phyloP scores from a whole-genome alignment of 768 basidiomycete species.

The Trametes sanguinea region DNA sequence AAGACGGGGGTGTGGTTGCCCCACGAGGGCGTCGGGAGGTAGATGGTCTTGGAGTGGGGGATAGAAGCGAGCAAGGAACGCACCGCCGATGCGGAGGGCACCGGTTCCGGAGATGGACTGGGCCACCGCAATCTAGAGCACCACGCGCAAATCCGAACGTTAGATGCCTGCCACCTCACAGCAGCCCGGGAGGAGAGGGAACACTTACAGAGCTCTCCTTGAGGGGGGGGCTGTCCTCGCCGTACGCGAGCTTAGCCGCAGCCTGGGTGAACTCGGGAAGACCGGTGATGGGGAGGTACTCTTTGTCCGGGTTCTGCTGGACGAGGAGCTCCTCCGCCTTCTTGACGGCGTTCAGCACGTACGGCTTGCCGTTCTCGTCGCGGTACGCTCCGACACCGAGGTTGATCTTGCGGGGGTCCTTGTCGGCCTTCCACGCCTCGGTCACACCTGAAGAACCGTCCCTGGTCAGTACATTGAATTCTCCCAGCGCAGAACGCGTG shows the following conservation, averaged over 20 bases:
- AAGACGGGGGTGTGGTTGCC: conserved; percentile 95
- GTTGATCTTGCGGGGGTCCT: conserved; percentile 91
- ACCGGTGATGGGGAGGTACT: conserved; percentile 96
- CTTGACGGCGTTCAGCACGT: conserved; percentile 85
- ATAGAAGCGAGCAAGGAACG: conserved; percentile 90
- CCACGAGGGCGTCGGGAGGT: conserved; percentile 94
- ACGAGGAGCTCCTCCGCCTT: conserved; percentile 83
- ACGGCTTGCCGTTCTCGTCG: conserved; percentile 93
- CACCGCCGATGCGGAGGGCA: conserved; percentile 92
- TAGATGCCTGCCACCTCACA: conserved; percentile 7
- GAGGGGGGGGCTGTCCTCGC: conserved; percentile 73
- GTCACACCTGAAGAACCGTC: conserved; percentile 61
- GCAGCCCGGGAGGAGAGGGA: background rate
- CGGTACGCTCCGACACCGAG: conserved; percentile 97
- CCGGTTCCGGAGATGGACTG: conserved; percentile 99
- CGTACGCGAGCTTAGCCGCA: conserved; percentile 90
- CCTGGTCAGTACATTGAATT: conserved; percentile 6
- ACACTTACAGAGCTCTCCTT: conserved; percentile 68
- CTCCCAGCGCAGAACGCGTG: background rate
- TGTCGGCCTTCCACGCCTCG: conserved; percentile 97
- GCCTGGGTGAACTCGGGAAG: conserved; percentile 81
- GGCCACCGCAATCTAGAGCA: conserved; percentile 70
- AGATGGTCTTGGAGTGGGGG: conserved; percentile 83
- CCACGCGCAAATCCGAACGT: background rate
- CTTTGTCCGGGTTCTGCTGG: conserved; percentile 78